phyloP scores from a whole-genome alignment of 768 basidiomycete species.

The Trametes coccinea region DNA sequence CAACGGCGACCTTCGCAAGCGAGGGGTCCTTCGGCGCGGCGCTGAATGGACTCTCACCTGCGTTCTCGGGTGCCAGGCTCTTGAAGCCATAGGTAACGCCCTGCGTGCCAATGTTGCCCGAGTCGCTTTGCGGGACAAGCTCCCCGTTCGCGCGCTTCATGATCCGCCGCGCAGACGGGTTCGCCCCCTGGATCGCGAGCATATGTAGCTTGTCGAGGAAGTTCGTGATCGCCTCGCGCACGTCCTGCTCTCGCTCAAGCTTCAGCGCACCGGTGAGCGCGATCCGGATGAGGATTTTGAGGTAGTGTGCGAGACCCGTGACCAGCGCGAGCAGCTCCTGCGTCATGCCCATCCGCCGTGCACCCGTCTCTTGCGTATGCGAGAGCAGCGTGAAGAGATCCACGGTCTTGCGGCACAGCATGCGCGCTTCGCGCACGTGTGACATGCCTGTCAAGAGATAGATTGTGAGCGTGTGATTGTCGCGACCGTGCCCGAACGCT shows the following conservation, averaged over 20 bases:
- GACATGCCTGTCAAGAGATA: conserved; percentile 72
- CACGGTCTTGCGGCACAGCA: conserved; percentile 98
- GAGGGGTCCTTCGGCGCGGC: conserved; percentile 45
- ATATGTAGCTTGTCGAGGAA: conserved; percentile 94
- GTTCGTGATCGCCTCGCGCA: conserved; percentile 79
- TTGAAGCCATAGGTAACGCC: conserved; percentile 92
- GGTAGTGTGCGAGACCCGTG: conserved; percentile 98
- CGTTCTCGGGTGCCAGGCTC: conserved; percentile 87
- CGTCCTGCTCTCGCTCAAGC: conserved; percentile 87
- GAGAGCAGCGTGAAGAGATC: conserved; percentile 96
- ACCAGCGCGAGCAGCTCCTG: conserved; percentile 96
- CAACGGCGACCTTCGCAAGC: conserved; percentile 54
- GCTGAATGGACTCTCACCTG: conserved; percentile 82
- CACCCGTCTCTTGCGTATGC: conserved; percentile 91
- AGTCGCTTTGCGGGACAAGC: conserved; percentile 36
- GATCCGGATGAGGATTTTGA: conserved; percentile 98
- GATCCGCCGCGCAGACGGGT: conserved; percentile 73
- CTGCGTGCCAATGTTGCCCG: conserved; percentile 72
- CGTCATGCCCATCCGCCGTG: conserved; percentile 92
- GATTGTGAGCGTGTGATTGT: not conserved
- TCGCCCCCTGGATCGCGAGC: conserved; percentile 83
- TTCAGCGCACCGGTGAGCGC: conserved; percentile 95
- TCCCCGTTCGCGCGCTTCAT: conserved; percentile 78
- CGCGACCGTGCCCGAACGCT: not conserved
- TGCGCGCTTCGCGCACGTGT: conserved; percentile 95